Evolutionary conservation across 495 filamentous ascomycete genomes (phyloP), one percentile per base, ranked within the genome.

Genomic region (Haplographium delicatum): DNA sequence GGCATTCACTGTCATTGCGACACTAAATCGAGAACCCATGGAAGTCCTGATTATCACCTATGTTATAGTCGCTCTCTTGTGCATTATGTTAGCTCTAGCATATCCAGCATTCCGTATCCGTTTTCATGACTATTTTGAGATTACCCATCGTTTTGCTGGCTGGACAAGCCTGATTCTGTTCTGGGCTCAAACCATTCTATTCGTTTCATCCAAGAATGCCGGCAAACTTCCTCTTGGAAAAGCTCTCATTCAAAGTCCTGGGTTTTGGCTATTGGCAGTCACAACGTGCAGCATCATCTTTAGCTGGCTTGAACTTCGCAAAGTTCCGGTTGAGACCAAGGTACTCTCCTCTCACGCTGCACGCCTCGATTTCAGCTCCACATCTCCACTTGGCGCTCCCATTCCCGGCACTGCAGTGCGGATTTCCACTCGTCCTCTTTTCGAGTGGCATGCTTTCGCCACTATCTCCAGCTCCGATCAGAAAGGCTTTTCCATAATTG

Each of bases 371-470:
- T 80, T 85, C 58, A 64, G 72, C 60, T 73, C 76, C 58, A 65
- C 70, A n/a, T n/a, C n/a, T n/a, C n/a, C n/a, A n/a, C n/a, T n/a
- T n/a, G n/a, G n/a, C n/a, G 68, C 68, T 39, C 73, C 30, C 69
- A 69, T 41, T 47, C 51, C 62, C 76, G 58, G 68, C 70, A 60
- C 62, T 27, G 74, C 63, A 28, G 62, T 74, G n/a, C 73, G 79
- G 9, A 65, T 73, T 50, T 72, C 74, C 4, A 56, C 65, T 44
- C 65, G 63, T n/a, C 78, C 78, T 0, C 67, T 88, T 52, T 65
- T 72, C 2, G 84, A 89, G 64, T 85, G 81, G 80, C 85, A 89
- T 64, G 70, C 80, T 4, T 89, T 89, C 52, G 85, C 84, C 11
- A 76, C 79, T 1, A 82, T 87, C 51, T 71, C 72, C 44, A 67